Evolutionary conservation across 2,329 filamentous ascomycete species (phyloP), one percentile per base, ranked within the genome.

Genomic region (Penicillium brasilianum): DNA sequence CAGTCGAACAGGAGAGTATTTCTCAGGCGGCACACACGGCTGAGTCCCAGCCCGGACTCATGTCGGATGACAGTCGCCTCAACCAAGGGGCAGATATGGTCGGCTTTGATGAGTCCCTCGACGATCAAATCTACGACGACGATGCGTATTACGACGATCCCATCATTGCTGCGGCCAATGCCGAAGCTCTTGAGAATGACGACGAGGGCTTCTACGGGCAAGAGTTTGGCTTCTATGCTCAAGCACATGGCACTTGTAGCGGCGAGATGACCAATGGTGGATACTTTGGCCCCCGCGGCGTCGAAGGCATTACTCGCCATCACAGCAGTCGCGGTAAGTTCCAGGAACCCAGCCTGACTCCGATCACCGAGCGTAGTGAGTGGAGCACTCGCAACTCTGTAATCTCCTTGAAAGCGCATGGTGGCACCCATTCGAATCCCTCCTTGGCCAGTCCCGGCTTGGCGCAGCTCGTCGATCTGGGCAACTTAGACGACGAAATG

Each of bases 381-480:
- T 97, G 96, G 81, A 97, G 92, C 44, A 97, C 96, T 61, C 88
- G 95, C 48, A 98, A 97, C 74, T 96, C 91, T 0, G 87, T 96
- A 60, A 91, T 96, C 80, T 92, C 90, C 60, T 80, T 94, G 63
- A 83, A 82, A 8, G 78, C 88, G 34, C 86, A 87, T 48, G 76
- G 77, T 1, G 69, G 71, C 3, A 69, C 75, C 3, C 76, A 75
- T 58, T 86, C 82, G 59, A 85, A 80, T 43, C 79, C 74, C 59
- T 78, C 83, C 0, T 70, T 92, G 2, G 82, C 88, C 34, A 92
- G 89, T 66, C 90, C 92, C 0, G 90, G 90, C 0, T 81, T 96
- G 25, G 90, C 90, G 0, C 90, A 96, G 73, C 80, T 97, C 25
- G 90, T 91, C 1, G 81, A 83, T 39, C 79, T 86, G 74, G 80